Evolutionary conservation across 1,284 basidiomycete genomes (phyloP), one percentile per base, ranked within the genome.

Genomic region (Volvariella surrecta): DNA sequence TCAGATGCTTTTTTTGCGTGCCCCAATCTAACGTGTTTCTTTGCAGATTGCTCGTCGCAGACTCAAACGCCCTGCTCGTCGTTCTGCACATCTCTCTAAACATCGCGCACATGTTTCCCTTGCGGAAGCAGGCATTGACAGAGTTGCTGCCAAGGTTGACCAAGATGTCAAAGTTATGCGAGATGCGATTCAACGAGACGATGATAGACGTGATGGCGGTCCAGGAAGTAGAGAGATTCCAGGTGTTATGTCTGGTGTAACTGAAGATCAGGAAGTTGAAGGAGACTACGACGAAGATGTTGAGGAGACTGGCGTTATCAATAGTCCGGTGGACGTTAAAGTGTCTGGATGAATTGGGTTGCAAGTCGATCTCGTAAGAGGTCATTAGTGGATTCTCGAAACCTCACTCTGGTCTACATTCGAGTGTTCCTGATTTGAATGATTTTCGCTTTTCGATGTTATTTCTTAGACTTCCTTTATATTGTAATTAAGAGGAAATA

Each of bases 41-140:
- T 16, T 17, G n/a, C 39, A 62, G 61, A 63, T 91, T 41, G 87
- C 89, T 6, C 84, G 89, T 32, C 78, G 89, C 39, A 73, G 89
- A 3, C 77, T 92, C 54, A 87, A 87, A 59, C 77, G 87, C 4
- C 79, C 80, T 7, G 76, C 80, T 8, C 70, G 71, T 37, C 76
- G 73, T 22, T 73, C 74, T 7, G 81, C 79, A 0, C 79, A 82
- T 56, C 72, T 83, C 17, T 71, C 76, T 21, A 76, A 72, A 34
- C 73, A 73, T 60, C 83, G 70, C 54, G 73, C 66, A 0, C 85
- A 88, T 42, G 85, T 92, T 28, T 80, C 87, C n/a, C 81, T 95
- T 46, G 87, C 88, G 0, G 81, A 90, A 50, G 89, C 89, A 9
- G 80, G 74, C 32, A 88, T 93, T 59, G 92, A 96, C 60, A 71